Evolutionary conservation across 352 stramenopile species (phyloP).

Genomic region (Pythium phragmiticola): DNA sequence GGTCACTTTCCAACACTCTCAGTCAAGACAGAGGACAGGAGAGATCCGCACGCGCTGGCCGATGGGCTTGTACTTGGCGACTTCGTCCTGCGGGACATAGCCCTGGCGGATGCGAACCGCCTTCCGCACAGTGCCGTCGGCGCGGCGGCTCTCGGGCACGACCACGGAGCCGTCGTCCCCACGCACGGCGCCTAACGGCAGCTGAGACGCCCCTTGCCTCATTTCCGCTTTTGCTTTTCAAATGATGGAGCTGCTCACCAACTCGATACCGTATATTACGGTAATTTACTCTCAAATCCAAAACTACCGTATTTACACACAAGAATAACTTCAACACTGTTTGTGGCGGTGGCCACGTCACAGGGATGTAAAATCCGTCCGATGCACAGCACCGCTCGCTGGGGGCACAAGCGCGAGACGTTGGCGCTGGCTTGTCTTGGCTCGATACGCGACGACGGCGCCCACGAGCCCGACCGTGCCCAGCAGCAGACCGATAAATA

Average conservation of each 20-base stretch:
- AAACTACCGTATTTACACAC: constrained; percentile 15
- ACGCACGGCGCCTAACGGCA: constrained; percentile 66
- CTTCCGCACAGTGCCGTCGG: constrained; percentile 77
- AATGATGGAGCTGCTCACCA: neutral
- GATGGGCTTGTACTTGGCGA: constrained; percentile 77
- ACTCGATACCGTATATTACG: constrained; percentile 15
- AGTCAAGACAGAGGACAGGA: constrained; percentile 4
- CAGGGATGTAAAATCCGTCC: constrained; percentile 5
- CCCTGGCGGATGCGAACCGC: constrained; percentile 77
- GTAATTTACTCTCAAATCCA: neutral
- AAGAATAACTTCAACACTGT: constrained; percentile 12
- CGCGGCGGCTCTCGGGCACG: constrained; percentile 56
- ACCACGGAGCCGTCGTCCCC: constrained; percentile 61
- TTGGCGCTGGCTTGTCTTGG: constrained; percentile 22
- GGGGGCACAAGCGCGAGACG: constrained; percentile 13
- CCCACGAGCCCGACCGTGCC: constrained; percentile 30
- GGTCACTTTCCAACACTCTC: neutral
- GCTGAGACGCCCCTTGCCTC: constrained; percentile 5
- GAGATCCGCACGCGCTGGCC: constrained; percentile 45
- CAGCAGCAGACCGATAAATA: constrained; percentile 47
- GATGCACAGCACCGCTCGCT: neutral
- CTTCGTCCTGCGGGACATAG: constrained; percentile 81
- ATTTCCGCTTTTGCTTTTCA: constrained; percentile 5
- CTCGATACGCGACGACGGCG: constrained; percentile 28
- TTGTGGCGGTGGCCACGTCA: constrained; percentile 8